Evolutionary conservation across 148 eudicot genomes (phyloP), one percentile per base, ranked within the genome.

Genomic region (Polygonum aviculare): DNA sequence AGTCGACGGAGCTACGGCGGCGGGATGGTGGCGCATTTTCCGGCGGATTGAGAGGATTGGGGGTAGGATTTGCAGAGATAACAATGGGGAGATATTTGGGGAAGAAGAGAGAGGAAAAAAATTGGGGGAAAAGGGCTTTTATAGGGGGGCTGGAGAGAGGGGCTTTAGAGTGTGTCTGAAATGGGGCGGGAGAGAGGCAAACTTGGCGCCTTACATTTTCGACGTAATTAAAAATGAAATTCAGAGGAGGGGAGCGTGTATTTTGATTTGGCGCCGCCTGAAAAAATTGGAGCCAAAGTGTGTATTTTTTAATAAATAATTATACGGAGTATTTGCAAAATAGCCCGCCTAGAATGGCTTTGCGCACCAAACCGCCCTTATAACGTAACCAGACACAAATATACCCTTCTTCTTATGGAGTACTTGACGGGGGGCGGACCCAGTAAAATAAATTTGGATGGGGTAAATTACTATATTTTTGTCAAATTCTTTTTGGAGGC

Each of bases 1-100:
- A 21, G 80, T 75, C 71, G 75, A 12, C 21, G 75, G 75, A 50
- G 39, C 36, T 41, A 76, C 40, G 15, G 86, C 73, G 81, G 77
- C 81, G 18, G 86, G 87, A 81, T 91, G 95, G 83, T 75, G 63
- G 73, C 83, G 82, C 80, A 75, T 84, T 62, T 50, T 16, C 3
- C 3, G 72, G 72, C 19, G 14, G 4, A 4, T 14, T 18, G 18
- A 18, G 41, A 21, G 21, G 44, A 39, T 19, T 18, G 39, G 44
- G 19, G 47, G 15, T 22, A 0, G n/a, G n/a, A n/a, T n/a, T n/a
- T n/a, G 14, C 71, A 38, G 21, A 38, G 45, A 69, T 57, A 22
- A 9, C 33, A 21, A 26, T 26, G 31, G 63, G 11, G 63, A 57
- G 11, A 2, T 16, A 16, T 54, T 54, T 54, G 60, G 18, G 22